Conservation (phyloP, 495 filamentous ascomycete species). For the Neurospora sp. region DNA sequence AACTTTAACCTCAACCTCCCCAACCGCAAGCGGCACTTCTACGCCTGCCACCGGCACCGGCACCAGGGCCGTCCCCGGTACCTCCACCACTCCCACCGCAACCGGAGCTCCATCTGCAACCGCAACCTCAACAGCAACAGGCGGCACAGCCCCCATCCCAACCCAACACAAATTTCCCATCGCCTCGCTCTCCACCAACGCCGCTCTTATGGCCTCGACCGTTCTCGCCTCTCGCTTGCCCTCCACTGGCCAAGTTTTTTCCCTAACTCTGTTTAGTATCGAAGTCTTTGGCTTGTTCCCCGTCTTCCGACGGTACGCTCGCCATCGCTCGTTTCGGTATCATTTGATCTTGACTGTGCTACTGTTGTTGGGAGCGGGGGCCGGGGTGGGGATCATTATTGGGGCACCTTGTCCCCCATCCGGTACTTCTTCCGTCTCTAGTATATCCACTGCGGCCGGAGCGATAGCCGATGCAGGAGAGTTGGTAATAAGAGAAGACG, state of each 20-base stretch:
- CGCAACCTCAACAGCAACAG: neutral
- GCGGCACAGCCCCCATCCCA: neutral
- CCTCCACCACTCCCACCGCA: neutral
- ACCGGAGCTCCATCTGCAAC: neutral
- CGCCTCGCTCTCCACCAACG: conserved; percentile 76
- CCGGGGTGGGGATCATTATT: conserved; percentile 62
- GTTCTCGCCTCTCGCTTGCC: conserved; percentile 73
- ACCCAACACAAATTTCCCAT: conserved; percentile 54
- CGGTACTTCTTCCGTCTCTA: no score
- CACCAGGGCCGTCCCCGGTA: neutral
- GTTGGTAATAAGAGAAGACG: neutral
- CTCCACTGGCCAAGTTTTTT: conserved; percentile 89
- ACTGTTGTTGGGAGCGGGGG: conserved; percentile 70
- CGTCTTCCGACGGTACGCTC: conserved; percentile 79
- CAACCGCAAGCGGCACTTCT: neutral
- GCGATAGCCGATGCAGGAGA: no score
- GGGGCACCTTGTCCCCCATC: conserved; percentile 13
- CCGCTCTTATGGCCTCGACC: conserved; percentile 88
- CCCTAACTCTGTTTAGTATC: conserved; percentile 58
- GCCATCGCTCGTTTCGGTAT: conserved; percentile 73
- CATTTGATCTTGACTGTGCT: conserved; percentile 68
- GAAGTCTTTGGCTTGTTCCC: conserved; percentile 96
- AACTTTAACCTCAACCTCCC: neutral
- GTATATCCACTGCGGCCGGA: no score
- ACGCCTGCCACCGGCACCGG: neutral